Base-by-base conservation (phyloP, 208 protist genomes). In the Novymonas esmeraldas region DNA sequence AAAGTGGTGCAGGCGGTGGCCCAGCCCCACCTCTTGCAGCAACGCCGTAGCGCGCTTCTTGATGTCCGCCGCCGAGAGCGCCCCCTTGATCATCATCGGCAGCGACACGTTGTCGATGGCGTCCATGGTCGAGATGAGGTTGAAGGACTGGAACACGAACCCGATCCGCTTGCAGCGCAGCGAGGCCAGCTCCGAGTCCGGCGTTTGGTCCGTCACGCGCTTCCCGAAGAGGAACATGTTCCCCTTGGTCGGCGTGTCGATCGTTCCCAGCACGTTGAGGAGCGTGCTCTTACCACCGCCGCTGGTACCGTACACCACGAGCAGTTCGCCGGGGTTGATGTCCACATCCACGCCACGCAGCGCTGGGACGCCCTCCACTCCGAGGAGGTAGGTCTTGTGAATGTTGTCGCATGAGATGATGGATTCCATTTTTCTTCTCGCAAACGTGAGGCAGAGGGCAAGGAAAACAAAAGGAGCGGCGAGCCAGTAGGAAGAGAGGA, bases 141-240 rank as follows among this genome's bases (percentile, higher is more conserved):
- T 99, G 70, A 99, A 99, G 5, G 97, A 97, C 82, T 99, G 97
- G 70, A 99, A 99, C 26, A 99, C 97, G 86, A 99, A 99, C 14
- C 97, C 95, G 55, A 93, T 88, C 38, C 71, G 68, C 22, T 82
- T 61, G 71, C 87, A 89, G 20, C 93, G 75, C 39, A 97, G 14
- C 6, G 65, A 13, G 13, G 90, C 87, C n/a, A 96, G 74, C 29
- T 84, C 75, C 26, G 81, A 66, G 56, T 97, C 93, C 4, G 82
- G 71, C 1, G 90, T 96, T 39, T 83, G 74, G 33, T 85, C 87
- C 1, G 82, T 91, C 22, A 94, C 80, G 51, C 93, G 75, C 26
- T 89, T 75, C 6, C 84, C 94, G 60, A 95, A 92, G 1, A 98
- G 82, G 51, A 82, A 89, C 51, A 99, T 70, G 65, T 97, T 94